Evolutionary conservation across 83 land plant genomes (phyloP), one percentile per base, ranked within the genome.

Genomic region (Larix sibirica): DNA sequence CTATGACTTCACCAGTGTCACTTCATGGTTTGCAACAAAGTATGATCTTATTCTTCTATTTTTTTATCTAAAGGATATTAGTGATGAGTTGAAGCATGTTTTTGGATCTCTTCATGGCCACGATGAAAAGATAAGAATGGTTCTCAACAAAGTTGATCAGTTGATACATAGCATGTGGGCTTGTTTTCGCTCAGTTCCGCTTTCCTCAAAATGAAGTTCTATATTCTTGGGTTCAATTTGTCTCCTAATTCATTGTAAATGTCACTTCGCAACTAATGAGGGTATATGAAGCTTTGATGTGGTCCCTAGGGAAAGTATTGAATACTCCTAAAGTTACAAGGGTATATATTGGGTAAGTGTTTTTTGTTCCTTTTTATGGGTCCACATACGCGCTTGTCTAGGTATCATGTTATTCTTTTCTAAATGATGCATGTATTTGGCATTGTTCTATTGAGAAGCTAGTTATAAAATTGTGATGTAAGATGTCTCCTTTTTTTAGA

Each of bases 81-180:
- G 90, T 81, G 90, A 88, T 62, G 86, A 86, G 66, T 88, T 88
- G 38, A 88, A 88, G 81, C 58, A 85, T 71, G 90, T 88, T 26
- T 86, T 86, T 58, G 47, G 59, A 10, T 88, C 88, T 8, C 77
- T 88, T 26, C 80, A 78, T 47, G 90, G 90, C 2, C 88, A 88
- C 26, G 86, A 88, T 28, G 90, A 88, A 64, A 88, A 88, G 70
- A 86, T 86, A 60, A 75, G 83, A 38, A 85, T 88, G 26, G 90
- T 88, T 20, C 59, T 88, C 24, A 88, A 88, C 69, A 88, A 88
- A 70, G 86, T 83, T 21, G 88, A 88, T 71, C 84, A 88, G 86
- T 88, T 42, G 85, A 87, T 68, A 88, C 83, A 16, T 88, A 88
- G 62, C 90, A 86, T 83, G 85, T 88, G n/a, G 6, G 83, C 66